Conservation (phyloP, 768 basidiomycete species). For the Rhizopogon vinicolor region DNA sequence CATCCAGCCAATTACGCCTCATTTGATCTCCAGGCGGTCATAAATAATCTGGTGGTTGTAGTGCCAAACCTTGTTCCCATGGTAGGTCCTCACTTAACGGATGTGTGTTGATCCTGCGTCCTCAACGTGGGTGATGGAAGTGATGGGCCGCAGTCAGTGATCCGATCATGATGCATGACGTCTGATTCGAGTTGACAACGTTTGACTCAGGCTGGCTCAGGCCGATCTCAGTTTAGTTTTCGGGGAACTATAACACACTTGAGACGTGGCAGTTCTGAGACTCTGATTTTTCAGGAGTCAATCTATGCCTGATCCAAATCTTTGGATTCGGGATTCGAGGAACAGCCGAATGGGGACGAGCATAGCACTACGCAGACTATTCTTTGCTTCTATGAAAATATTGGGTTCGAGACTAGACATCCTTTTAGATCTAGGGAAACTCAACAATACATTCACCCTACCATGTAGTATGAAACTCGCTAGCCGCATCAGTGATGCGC, state of each 20-base stretch:
- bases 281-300: too few relatives aligned
- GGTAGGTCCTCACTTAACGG: neutral
- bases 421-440: neutral
- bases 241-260: too few relatives aligned
- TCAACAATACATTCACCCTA: slow-evolving; percentile 1
- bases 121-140: neutral
- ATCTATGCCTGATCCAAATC: too few relatives aligned
- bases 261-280: too few relatives aligned
- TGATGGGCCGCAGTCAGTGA: neutral
- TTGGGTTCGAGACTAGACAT: neutral
- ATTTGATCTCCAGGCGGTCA: neutral
- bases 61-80: slow-evolving; percentile 1
- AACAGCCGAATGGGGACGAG: neutral
- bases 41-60: neutral
- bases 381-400: neutral
- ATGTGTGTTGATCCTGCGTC: neutral
- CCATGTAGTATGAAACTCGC: neutral
- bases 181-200: too few relatives aligned
- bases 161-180: neutral
- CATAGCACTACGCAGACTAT: neutral
- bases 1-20: neutral
- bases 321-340: neutral
- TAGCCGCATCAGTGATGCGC: neutral
- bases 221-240: neutral
- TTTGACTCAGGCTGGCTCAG: neutral